phyloP scores from a whole-genome alignment of 495 filamentous ascomycete species.

The Penicillium canariense region DNA sequence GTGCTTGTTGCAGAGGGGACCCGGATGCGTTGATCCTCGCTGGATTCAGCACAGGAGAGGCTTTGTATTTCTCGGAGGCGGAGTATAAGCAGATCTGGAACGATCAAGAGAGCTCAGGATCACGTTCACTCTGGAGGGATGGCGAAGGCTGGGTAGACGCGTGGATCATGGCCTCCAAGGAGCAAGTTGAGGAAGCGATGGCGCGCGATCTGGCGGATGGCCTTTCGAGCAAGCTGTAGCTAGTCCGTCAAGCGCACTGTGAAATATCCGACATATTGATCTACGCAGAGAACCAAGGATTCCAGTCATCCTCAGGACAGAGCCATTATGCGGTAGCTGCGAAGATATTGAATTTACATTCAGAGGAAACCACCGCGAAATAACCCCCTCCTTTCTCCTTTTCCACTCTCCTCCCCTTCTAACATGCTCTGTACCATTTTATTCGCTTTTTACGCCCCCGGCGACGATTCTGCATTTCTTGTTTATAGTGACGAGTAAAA shows the following conservation, averaged over 20 bases:
- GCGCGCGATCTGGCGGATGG: background rate
- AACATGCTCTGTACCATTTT: no score
- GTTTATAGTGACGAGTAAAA: no score
- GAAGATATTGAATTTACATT: no score
- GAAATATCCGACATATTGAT: background rate
- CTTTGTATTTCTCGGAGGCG: constrained; percentile 5
- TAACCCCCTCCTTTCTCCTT: no score
- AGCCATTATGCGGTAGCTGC: no score
- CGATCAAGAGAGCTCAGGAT: background rate
- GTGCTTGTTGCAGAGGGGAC: constrained; percentile 13
- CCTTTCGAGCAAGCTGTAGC: constrained; percentile 3
- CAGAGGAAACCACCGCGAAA: no score
- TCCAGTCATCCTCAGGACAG: no score
- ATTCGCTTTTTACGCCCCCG: no score
- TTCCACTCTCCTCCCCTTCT: no score
- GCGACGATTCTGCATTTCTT: no score
- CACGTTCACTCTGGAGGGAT: background rate
- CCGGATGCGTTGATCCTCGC: constrained; percentile 5
- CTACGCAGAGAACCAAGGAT: background rate
- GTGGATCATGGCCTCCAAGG: background rate
- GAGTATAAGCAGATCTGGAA: constrained; percentile 9
- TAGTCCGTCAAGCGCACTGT: background rate
- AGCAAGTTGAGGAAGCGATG: constrained; percentile 15
- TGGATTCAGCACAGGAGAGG: constrained; percentile 4
- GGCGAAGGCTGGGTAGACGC: background rate